These are phyloP conservation scores for Wickerhamiella infanticola DNA, from an alignment of 1,139 yeast genomes.

Conservation along the genomic window DNA sequence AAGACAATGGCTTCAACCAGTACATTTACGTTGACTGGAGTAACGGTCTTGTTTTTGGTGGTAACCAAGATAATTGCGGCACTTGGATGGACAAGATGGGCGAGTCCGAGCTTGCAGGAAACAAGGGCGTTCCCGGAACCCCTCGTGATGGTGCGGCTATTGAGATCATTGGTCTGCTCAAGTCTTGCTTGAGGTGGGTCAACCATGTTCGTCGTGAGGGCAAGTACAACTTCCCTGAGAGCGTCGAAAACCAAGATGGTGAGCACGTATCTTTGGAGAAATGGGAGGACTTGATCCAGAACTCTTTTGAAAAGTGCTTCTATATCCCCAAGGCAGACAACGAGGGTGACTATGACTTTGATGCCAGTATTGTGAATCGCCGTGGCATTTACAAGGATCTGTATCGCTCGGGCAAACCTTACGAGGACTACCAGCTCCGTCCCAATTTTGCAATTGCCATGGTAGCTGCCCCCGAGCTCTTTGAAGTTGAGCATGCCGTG, in stretches of 20 bases:
- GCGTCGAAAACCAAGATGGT: constrained; percentile 40
- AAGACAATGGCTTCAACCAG: constrained; percentile 81
- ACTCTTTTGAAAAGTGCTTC: constrained; percentile 63
- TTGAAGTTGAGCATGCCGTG: constrained; percentile 44
- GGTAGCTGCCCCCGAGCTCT: constrained; percentile 86
- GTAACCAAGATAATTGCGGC: constrained; percentile 86
- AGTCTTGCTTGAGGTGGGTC: constrained; percentile 72
- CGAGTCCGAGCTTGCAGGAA: constrained; percentile 69
- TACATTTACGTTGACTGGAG: constrained; percentile 71
- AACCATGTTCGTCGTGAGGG: constrained; percentile 40
- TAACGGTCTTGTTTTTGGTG: constrained; percentile 81
- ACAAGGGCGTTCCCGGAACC: constrained; percentile 86
- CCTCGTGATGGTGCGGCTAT: constrained; percentile 97
- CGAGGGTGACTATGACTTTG: constrained; percentile 42
- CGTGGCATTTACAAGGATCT: constrained; percentile 90
- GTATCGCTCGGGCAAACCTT: constrained; percentile 65
- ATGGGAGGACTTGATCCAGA: constrained; percentile 59
- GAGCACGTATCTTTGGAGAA: constrained; percentile 34
- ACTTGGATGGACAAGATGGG: constrained; percentile 99
- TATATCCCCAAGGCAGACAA: constrained; percentile 51
- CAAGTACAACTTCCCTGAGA: constrained; percentile 32
- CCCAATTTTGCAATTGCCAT: constrained; percentile 89
- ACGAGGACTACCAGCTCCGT: constrained; percentile 85
- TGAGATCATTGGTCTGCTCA: constrained; percentile 78
- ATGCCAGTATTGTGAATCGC: constrained; percentile 54